Evolutionary conservation across 345 rosid genomes (phyloP), one percentile per base, ranked within the genome.

Genomic region (Microcos paniculata): DNA sequence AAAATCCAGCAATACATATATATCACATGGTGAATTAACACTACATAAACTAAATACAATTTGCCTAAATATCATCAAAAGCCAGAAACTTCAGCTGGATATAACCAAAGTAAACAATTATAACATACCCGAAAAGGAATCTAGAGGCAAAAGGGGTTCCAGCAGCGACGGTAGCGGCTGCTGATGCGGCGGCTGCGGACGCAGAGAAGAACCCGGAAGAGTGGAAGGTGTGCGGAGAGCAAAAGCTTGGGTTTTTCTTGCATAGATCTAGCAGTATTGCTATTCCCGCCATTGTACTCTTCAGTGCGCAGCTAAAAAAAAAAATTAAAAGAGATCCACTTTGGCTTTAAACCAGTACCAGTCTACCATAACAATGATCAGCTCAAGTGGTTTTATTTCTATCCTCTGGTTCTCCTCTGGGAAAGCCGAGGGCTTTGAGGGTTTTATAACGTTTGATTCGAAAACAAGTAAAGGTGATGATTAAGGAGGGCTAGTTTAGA

Each of bases 91-190:
- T 46, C 56, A 21, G n/a, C 59, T 33, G 53, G 14, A 48, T 13
- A 49, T 16, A 49, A 74, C 62, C 7, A 38, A 46, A 62, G 51
- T n/a, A 26, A 46, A 38, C 43, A 67, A 31, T 65, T 28, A 58
- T 15, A 62, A 67, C 71, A 74, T 91, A 93, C 99, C 97, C 90
- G 77, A 92, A 90, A 59, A 96, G 81, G 85, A 88, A 91, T 58
- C 92, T 80, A 66, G 93, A 88, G 21, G 97, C 95, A 73, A 94
- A 92, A 71, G 99, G 97, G 70, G 88, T 80, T 59, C 85, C 73
- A 26, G 89, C 90, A 21, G 90, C 87, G 13, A 89, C 85, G 52
- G 94, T 74, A 26, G 92, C 84, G 14, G 89, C 90, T 63, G 90
- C 87, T 38, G 93, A 84, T 24, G 91, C 73, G 66, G 84, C 85